Evolutionary conservation across 768 basidiomycete species (phyloP).

Genomic region (Phylloporus rhodoxanthus): DNA sequence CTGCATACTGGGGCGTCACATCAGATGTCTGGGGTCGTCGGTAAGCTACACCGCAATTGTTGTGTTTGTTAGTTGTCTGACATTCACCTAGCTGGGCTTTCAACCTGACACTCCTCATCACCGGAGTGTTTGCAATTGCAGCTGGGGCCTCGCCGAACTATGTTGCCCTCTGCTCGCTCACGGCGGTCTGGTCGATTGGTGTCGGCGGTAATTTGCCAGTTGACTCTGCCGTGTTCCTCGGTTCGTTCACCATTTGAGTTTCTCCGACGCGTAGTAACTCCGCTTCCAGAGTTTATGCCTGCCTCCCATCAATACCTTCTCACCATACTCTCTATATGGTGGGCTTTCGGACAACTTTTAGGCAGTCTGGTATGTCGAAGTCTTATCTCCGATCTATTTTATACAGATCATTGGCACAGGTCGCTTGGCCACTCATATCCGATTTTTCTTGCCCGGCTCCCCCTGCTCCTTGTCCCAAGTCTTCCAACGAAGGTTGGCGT

Average conservation of each 20-base stretch:
- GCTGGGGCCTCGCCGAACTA: slow-evolving; percentile 56
- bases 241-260: slow-evolving; percentile 30
- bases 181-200: slow-evolving; percentile 58
- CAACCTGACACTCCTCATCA: slow-evolving; percentile 65
- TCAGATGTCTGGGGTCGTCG: slow-evolving; percentile 69
- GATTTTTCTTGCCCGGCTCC: slow-evolving; percentile 54
- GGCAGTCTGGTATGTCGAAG: slow-evolving; percentile 39
- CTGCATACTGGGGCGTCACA: slow-evolving; percentile 61
- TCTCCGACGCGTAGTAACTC: neutral
- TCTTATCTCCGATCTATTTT: neutral
- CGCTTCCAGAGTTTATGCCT: slow-evolving; percentile 54
- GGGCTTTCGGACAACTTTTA: slow-evolving; percentile 70
- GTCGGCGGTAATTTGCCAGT: slow-evolving; percentile 73
- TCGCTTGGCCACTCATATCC: slow-evolving; percentile 71
- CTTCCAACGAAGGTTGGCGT: slow-evolving; percentile 67
- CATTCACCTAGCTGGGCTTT: slow-evolving; percentile 48
- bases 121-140: slow-evolving; percentile 58
- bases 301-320: slow-evolving; percentile 70
- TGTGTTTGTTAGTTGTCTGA: slow-evolving; percentile 5
- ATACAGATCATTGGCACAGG: slow-evolving; percentile 26
- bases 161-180: slow-evolving; percentile 45
- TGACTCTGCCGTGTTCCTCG: slow-evolving; percentile 71
- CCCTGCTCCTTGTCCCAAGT: slow-evolving; percentile 45
- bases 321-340: slow-evolving; percentile 72
- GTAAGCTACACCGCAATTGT: slow-evolving; percentile 26